Conservation (phyloP, 2,329 filamentous ascomycete species). For the Huntiella omanensis region DNA sequence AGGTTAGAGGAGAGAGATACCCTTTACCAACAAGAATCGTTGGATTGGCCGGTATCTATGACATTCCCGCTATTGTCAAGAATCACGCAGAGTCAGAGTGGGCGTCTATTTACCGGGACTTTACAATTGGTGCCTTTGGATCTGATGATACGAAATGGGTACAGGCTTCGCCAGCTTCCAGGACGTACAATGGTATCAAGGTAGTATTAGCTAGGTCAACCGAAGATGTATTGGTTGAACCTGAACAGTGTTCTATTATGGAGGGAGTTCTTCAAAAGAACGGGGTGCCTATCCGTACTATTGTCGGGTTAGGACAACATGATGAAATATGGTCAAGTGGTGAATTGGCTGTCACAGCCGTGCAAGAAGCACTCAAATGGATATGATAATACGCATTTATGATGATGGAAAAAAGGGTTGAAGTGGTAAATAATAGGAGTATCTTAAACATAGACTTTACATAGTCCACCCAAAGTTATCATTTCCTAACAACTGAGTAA, state of each 20-base stretch:
- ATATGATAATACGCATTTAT: too few species aligned
- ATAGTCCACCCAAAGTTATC: too few species aligned
- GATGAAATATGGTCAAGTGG: conserved; percentile 8
- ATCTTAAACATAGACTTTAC: too few species aligned
- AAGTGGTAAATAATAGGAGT: too few species aligned
- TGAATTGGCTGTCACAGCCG: not conserved
- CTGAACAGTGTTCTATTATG: conserved; percentile 5
- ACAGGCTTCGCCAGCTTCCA: conserved; percentile 21
- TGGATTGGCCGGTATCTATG: conserved; percentile 33
- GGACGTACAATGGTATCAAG: not conserved
- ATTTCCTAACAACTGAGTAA: too few species aligned
- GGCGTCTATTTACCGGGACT: conserved; percentile 20
- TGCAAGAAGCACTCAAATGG: not conserved
- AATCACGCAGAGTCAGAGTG: conserved; percentile 20
- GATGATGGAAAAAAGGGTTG: too few species aligned
- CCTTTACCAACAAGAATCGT: conserved; percentile 20
- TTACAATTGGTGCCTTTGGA: conserved; percentile 30
- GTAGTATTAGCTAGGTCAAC: conserved; percentile 1
- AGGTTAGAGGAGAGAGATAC: conserved; percentile 10
- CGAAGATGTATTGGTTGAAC: conserved; percentile 6
- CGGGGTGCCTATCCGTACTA: not conserved
- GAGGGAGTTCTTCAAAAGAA: not conserved
- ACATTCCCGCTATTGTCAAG: conserved; percentile 18
- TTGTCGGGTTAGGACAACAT: conserved; percentile 3
- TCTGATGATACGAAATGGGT: conserved; percentile 20